Percentiles rank a stretch among this genome's conserved stretches.
Conservation (phyloP, 1,139 yeast genomes). For the Williopsis jadinii region DNA sequence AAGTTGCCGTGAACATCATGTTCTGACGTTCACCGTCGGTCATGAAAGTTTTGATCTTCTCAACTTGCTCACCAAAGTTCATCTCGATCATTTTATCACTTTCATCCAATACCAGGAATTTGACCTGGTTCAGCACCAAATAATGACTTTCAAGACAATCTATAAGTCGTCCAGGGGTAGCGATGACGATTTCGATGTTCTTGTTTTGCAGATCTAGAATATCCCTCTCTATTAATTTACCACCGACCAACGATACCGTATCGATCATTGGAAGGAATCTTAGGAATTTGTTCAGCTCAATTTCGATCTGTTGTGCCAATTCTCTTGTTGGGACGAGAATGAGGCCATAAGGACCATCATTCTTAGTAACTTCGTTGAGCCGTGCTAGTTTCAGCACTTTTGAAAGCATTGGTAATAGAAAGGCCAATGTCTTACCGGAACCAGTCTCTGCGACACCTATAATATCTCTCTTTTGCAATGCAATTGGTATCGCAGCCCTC, state of each 20-base stretch:
- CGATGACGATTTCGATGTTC: conserved; percentile 69
- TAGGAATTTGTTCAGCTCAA: conserved; percentile 52
- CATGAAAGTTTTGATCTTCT: conserved; percentile 33
- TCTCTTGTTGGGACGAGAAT: conserved; percentile 92
- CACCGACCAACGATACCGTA: conserved; percentile 78
- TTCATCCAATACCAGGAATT: conserved; percentile 77
- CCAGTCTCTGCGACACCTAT: conserved; percentile 96
- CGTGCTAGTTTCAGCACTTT: conserved; percentile 45
- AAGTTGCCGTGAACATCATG: conserved; percentile 92
- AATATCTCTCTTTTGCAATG: conserved; percentile 53
- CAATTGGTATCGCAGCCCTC: conserved; percentile 78
- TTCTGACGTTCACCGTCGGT: conserved; percentile 39
- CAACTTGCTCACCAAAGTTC: conserved; percentile 84
- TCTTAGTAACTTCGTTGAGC: conserved; percentile 30
- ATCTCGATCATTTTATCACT: conserved; percentile 94
- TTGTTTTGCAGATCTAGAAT: conserved; percentile 54
- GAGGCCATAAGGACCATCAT: conserved; percentile 60
- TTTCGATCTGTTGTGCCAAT: conserved; percentile 77
- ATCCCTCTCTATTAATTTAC: conserved; percentile 77
- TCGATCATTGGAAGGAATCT: conserved; percentile 35
- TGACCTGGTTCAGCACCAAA: conserved; percentile 53
- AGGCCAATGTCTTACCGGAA: conserved; percentile 89
- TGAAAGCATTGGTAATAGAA: conserved; percentile 63
- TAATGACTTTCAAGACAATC: conserved; percentile 71
- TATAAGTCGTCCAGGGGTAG: conserved; percentile 87